These are phyloP conservation scores for Biscogniauxia sp. DNA, from an alignment of 2,329 filamentous ascomycete genomes.

Conservation along the genomic window DNA sequence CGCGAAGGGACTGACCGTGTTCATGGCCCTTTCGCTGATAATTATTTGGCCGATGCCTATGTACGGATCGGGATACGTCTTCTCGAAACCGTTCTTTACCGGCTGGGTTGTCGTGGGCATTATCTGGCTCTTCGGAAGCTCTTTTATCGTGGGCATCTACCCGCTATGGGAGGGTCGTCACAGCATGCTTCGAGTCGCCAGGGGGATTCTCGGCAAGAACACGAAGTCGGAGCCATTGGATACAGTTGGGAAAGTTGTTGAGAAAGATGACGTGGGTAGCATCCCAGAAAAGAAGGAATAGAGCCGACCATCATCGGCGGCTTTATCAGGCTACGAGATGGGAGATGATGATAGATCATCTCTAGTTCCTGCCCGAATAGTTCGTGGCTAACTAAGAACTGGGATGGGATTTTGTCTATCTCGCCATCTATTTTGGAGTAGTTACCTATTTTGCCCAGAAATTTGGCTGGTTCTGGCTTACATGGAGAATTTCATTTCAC, in stretches of 20 bases:
- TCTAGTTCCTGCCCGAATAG: not conserved
- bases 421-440: too few relatives aligned
- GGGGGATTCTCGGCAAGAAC: slow-evolving; percentile 49
- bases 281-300: slow-evolving; percentile 10
- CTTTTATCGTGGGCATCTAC: slow-evolving; percentile 71
- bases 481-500: too few relatives aligned
- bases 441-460: too few relatives aligned
- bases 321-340: not conserved
- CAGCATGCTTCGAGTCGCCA: slow-evolving; percentile 60
- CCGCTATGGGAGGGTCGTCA: slow-evolving; percentile 74
- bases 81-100: slow-evolving; percentile 62
- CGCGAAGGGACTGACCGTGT: slow-evolving; percentile 41
- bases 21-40: slow-evolving; percentile 57
- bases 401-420: too few relatives aligned
- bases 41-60: slow-evolving; percentile 33
- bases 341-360: not conserved
- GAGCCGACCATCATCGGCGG: not conserved
- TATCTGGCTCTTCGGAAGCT: slow-evolving; percentile 71
- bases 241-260: slow-evolving; percentile 4
- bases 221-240: not conserved
- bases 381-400: too few relatives aligned
- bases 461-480: too few relatives aligned
- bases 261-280: slow-evolving; percentile 3
- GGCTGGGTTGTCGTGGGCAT: slow-evolving; percentile 75
- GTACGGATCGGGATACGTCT: slow-evolving; percentile 30